Evolutionary conservation across 2,329 filamentous ascomycete genomes (phyloP), one percentile per base, ranked within the genome.

Genomic region (Monilinia fructigena): DNA sequence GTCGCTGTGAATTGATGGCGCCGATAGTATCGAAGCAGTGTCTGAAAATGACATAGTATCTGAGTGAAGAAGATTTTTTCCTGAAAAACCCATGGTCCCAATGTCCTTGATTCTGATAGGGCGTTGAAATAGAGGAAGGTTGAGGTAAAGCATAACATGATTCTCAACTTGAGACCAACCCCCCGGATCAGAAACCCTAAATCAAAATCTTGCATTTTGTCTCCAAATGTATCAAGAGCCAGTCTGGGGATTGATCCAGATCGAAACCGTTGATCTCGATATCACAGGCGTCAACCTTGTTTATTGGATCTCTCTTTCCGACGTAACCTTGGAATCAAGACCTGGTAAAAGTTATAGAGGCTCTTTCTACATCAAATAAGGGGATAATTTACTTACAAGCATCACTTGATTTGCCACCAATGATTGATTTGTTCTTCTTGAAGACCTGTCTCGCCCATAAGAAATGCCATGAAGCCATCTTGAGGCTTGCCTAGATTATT

Each of bases 371-470:
- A 2, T 20, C n/a, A 54, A 11, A n/a, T 6, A 1, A 1, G 18
- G 18, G 28, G 20, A 14, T 14, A 10, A 53, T 28, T 42, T 14
- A 55, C 65, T 65, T 45, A 68, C 68, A 16, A 31, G 55, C 52
- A 11, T 35, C 40, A 59, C 62, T 23, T 42, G n/a, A 53, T 60
- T 66, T 6, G 59, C 55, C 66, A 72, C 70, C 70, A 72, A 12
- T 35, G 31, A 38, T 45, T 45, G 16, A 45, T 45, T 20, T 18
- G 42, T 45, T 45, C 68, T 20, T 64, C 63, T 50, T 66, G 63
- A 20, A 72, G 66, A 28, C 70, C 68, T 47, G 67, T 69, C 52
- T 69, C 65, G 8, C 26, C 59, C 18, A 54, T 40, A 4, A 71
- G 62, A 55, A 70, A 70, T 1, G 40, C 63, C 47, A 69, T 66